A percentile compares a stretch with the other conserved stretches of the same genome.
phyloP scores from a whole-genome alignment of 306 rosid genomes.

The Sicyos edulis region DNA sequence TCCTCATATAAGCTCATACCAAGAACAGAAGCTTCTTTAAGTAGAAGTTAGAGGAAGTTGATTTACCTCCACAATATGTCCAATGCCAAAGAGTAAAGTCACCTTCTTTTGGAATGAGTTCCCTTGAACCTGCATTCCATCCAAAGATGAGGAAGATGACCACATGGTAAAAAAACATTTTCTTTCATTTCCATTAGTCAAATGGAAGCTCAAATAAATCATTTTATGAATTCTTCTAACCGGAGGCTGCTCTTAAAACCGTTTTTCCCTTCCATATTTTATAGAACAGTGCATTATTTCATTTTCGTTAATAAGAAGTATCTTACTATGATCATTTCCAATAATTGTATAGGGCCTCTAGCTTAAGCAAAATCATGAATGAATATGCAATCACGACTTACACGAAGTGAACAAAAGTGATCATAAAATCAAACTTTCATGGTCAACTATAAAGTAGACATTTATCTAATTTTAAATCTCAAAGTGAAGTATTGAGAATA shows the following conservation, averaged over 20 bases:
- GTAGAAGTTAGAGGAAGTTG: conserved; percentile 19
- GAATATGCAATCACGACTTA: neutral
- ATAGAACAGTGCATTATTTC: neutral
- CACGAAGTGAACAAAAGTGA: conserved; percentile 3
- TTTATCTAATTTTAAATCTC: neutral
- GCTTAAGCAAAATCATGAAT: neutral
- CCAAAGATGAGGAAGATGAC: conserved; percentile 12
- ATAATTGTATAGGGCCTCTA: neutral
- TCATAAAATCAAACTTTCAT: neutral
- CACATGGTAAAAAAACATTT: conserved; percentile 17
- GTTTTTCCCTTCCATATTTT: neutral
- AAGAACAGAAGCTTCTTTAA: neutral
- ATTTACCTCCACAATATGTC: conserved; percentile 73
- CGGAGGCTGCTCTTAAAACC: neutral
- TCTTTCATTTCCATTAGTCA: neutral
- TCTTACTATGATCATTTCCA: neutral
- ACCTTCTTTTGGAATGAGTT: conserved; percentile 95
- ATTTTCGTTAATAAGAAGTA: neutral
- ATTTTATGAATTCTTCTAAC: neutral
- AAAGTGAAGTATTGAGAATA: neutral
- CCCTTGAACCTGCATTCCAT: conserved; percentile 72
- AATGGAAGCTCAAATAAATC: neutral
- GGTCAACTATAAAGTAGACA: neutral
- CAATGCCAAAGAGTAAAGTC: conserved; percentile 67
- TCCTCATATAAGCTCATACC: neutral